Evolutionary conservation across 2,329 filamentous ascomycete species (phyloP).

Genomic region (Uncinocarpus reesii): DNA sequence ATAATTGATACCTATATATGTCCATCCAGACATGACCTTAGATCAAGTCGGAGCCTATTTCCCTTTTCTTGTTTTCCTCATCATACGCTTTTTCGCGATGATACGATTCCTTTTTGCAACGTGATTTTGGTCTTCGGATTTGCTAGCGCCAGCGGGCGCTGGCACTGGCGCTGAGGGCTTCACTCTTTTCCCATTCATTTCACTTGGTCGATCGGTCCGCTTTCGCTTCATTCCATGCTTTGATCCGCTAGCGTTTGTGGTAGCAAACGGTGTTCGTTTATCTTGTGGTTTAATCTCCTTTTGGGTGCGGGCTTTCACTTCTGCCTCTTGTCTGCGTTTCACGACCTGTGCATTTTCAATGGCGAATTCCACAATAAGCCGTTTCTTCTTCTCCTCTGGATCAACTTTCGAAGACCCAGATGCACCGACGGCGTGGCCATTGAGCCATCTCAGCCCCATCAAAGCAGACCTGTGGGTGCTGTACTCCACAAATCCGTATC

Average conservation of each 20-base stretch:
- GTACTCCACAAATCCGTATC: slow-evolving; percentile 97
- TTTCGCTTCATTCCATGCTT: slow-evolving; percentile 27
- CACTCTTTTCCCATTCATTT: slow-evolving; percentile 2
- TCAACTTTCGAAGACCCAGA: slow-evolving; percentile 23
- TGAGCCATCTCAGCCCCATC: slow-evolving; percentile 90
- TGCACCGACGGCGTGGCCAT: slow-evolving; percentile 53
- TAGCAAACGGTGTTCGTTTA: background rate
- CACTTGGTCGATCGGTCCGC: slow-evolving; percentile 19
- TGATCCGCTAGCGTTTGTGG: background rate
- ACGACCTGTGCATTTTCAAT: slow-evolving; percentile 97
- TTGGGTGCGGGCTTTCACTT: slow-evolving; percentile 43
- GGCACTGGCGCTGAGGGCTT: slow-evolving; percentile 17
- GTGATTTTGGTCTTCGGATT: slow-evolving; percentile 40
- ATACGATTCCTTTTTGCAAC: slow-evolving; percentile 60
- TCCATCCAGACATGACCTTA: background rate
- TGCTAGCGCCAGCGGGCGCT: slow-evolving; percentile 13
- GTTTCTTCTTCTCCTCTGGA: slow-evolving; percentile 51
- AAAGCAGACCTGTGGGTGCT: slow-evolving; percentile 84
- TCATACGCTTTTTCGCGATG: slow-evolving; percentile 73
- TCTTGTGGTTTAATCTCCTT: slow-evolving; percentile 18
- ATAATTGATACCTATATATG: background rate
- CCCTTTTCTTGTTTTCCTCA: slow-evolving; percentile 54
- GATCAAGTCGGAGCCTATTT: slow-evolving; percentile 18
- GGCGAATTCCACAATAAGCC: slow-evolving; percentile 90
- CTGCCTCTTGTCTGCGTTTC: slow-evolving; percentile 58